phyloP scores from a whole-genome alignment of 139 green algal species.

The Chlorella sp. region DNA sequence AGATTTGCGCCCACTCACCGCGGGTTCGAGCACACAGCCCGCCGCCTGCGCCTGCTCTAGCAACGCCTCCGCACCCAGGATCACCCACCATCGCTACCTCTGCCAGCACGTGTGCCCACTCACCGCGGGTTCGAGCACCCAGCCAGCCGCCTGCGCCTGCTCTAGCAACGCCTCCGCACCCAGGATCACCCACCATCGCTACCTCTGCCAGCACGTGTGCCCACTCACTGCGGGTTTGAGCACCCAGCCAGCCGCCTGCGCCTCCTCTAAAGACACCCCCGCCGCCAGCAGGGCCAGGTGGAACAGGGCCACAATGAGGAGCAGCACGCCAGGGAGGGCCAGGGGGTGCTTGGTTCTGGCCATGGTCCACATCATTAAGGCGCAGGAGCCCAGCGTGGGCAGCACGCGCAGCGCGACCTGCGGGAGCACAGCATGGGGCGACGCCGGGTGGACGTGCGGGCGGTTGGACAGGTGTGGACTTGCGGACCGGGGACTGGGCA shows the following conservation, averaged over 20 bases:
- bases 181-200: background rate
- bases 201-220: background rate
- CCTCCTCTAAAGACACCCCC: slow-evolving; percentile 58
- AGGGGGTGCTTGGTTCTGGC: slow-evolving; percentile 53
- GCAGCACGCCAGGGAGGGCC: slow-evolving; percentile 65
- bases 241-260: slow-evolving; percentile 69
- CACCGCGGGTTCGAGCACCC: slow-evolving; percentile 55
- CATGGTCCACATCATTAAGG: slow-evolving; percentile 56
- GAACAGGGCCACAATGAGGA: slow-evolving; percentile 62
- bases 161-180: slow-evolving; percentile 48
- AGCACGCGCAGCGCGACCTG: slow-evolving; percentile 41
- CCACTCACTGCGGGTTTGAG: slow-evolving; percentile 35
- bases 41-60: slow-evolving; percentile 61
- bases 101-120: background rate
- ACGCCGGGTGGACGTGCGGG: background rate
- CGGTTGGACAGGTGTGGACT: too few species aligned
- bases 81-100: background rate
- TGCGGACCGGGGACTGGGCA: background rate
- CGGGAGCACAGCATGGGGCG: background rate
- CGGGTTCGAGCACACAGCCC: slow-evolving; percentile 64
- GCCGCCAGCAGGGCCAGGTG: slow-evolving; percentile 49
- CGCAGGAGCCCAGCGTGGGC: slow-evolving; percentile 52
- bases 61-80: slow-evolving; percentile 31
- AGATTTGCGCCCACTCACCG: slow-evolving; percentile 1
- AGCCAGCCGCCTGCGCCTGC: slow-evolving; percentile 65